Base-by-base conservation (phyloP, 176 grass and related monocot species). In the Phyllostachys edulis region DNA sequence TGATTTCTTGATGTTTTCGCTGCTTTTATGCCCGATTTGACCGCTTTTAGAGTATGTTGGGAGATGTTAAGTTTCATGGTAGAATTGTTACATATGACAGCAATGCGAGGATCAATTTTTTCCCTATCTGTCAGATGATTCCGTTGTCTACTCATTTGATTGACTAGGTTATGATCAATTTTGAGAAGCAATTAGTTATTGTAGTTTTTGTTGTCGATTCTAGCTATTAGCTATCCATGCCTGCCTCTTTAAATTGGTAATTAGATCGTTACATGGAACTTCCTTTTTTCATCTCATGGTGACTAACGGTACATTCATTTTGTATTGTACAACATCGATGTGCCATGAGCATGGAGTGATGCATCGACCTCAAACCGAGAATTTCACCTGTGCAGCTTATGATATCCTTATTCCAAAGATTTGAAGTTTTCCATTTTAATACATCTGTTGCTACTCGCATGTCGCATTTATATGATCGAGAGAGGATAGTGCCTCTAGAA, bases 311-410 rank as follows among this genome's bases (percentile, higher is more conserved):
- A 11, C 62, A 36, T 77, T 76, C 34, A 1, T 81, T 80, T 5
- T 68, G 7, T 65, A 69, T 32, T 87, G 20, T 83, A 36, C 56
- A 71, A 77, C 76, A 85, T 46, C 79, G 91, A 88, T 92, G 87
- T 97, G 94, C 78, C 94, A 97, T 63, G 88, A 94, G 85, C 94
- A 97, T 49, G 94, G 91, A 44, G 94, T 97, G 75, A 97, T 97
- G 85, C 94, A 97, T 71, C 81, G 94, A 97, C 80, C 87, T 97
- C 49, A 97, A 97, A 63, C 94, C 94, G 94, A 97, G 82, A 97
- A 97, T 70, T 97, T 97, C 79, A 90, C 91, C n/a, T n/a, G n/a
- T 7, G 87, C 91, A 1, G 81, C 89, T 72, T 54, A 56, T 54
- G 41, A 40, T 64, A 65, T 47, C 39, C 21, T 62, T 68, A n/a